Evolutionary conservation across 331 rosid species (phyloP).

Genomic region (Rhamnella rubrinervis): DNA sequence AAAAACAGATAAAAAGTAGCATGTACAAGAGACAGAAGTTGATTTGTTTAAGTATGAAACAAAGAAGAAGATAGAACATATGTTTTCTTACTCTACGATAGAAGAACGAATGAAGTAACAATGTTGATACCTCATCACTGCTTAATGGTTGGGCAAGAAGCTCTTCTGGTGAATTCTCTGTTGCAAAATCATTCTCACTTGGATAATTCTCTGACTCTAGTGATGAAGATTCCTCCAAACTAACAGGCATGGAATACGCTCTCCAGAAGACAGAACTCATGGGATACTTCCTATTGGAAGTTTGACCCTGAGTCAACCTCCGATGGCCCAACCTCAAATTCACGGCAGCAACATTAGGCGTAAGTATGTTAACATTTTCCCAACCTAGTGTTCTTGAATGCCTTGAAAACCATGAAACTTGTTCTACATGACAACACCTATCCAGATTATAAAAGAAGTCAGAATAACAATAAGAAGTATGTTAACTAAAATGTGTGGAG

Average conservation of each 20-base stretch:
- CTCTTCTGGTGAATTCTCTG: slow-evolving; percentile 37
- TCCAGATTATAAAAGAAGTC: slow-evolving; percentile 20
- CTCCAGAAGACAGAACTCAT: slow-evolving; percentile 27
- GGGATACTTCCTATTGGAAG: slow-evolving; percentile 31
- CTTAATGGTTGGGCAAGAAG: slow-evolving; percentile 50
- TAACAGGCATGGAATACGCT: slow-evolving; percentile 34
- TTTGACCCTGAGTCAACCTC: slow-evolving; percentile 44
- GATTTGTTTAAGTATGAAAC: no score
- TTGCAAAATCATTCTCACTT: slow-evolving; percentile 27
- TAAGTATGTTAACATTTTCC: slow-evolving; percentile 38
- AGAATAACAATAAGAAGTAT: not conserved
- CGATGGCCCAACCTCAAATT: slow-evolving; percentile 33
- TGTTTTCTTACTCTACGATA: no score
- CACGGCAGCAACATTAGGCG: slow-evolving; percentile 20
- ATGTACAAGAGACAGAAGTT: no score
- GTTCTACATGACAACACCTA: slow-evolving; percentile 57
- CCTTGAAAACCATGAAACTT: slow-evolving; percentile 42
- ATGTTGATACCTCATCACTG: slow-evolving; percentile 54
- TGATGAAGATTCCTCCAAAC: slow-evolving; percentile 54
- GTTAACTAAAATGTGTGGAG: not conserved
- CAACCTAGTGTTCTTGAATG: slow-evolving; percentile 37
- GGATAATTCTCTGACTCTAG: slow-evolving; percentile 33
- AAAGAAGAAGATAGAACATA: no score
- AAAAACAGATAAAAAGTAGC: no score
- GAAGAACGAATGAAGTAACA: not conserved